Conservation (phyloP, 2,329 filamentous ascomycete species). For the Metarhizium album region DNA sequence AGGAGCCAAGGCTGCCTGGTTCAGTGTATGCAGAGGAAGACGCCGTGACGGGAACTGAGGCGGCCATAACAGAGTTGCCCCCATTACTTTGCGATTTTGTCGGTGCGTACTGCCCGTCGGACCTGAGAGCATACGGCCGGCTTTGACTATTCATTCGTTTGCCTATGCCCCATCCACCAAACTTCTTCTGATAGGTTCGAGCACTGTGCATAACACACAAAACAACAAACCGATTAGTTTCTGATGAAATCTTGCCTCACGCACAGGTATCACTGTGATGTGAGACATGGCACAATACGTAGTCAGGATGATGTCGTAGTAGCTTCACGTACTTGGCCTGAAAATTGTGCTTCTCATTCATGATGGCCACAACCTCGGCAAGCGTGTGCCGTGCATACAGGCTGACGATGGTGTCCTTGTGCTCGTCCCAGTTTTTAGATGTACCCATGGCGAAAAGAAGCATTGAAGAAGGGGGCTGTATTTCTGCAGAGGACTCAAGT, state of each 20-base stretch:
- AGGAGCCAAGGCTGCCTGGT: background rate
- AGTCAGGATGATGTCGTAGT: background rate
- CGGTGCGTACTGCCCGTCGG: background rate
- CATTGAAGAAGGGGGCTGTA: no score
- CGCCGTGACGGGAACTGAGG: background rate
- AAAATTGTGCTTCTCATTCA: background rate
- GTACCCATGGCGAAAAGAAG: background rate
- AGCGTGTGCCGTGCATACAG: conserved; percentile 32
- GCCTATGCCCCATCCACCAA: background rate
- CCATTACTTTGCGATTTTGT: background rate
- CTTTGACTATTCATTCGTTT: background rate
- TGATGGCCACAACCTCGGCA: conserved; percentile 25
- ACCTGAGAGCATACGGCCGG: background rate
- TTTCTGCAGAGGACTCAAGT: no score
- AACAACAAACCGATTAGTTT: background rate
- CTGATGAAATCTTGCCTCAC: background rate
- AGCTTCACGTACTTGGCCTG: background rate
- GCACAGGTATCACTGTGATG: background rate
- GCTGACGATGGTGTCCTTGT: conserved; percentile 24
- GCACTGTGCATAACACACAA: background rate
- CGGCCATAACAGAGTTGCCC: background rate
- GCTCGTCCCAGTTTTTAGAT: conserved; percentile 26
- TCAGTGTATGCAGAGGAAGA: background rate
- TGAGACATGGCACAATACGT: background rate
- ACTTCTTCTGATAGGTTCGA: background rate